These are phyloP conservation scores for Chytriomyces sp. DNA, from an alignment of 192 early-diverging fungal species.

Conservation along the genomic window DNA sequence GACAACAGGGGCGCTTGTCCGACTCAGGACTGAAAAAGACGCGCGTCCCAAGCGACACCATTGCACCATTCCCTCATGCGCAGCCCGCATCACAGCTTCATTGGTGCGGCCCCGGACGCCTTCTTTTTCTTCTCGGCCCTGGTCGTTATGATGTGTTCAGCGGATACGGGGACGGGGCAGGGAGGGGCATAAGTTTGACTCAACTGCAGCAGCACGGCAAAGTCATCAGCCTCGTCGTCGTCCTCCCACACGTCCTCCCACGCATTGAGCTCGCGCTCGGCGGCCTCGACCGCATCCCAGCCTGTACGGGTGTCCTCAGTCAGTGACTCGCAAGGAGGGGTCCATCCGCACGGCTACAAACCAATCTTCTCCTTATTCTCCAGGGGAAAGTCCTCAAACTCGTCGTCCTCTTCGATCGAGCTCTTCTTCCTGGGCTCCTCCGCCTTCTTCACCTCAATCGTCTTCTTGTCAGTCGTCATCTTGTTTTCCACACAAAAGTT, in stretches of 20 bases:
- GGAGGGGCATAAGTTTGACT: too few species aligned
- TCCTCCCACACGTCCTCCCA: slow-evolving; percentile 9
- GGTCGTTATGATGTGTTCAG: too few species aligned
- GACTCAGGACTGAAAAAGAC: too few species aligned
- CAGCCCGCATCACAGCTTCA: too few species aligned
- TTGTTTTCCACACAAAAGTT: too few species aligned
- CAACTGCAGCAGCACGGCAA: slow-evolving; percentile 1
- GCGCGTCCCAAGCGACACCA: too few species aligned
- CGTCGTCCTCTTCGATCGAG: slow-evolving; percentile 12
- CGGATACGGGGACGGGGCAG: too few species aligned
- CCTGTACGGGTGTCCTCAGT: background rate
- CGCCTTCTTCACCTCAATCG: background rate
- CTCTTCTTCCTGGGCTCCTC: background rate
- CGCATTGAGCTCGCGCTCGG: slow-evolving; percentile 14
- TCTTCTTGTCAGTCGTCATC: too few species aligned
- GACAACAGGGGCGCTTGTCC: too few species aligned
- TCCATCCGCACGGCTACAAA: background rate
- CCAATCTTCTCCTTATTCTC: slow-evolving; percentile 1
- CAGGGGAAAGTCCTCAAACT: slow-evolving; percentile 10
- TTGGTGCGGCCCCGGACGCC: background rate
- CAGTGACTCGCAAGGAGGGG: background rate
- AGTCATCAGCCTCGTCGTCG: background rate
- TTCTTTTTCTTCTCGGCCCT: background rate
- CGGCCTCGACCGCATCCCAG: slow-evolving; percentile 16
- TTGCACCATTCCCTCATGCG: too few species aligned